phyloP scores from a whole-genome alignment of 495 filamentous ascomycete genomes.

The Barbatosphaeria neglecta region DNA sequence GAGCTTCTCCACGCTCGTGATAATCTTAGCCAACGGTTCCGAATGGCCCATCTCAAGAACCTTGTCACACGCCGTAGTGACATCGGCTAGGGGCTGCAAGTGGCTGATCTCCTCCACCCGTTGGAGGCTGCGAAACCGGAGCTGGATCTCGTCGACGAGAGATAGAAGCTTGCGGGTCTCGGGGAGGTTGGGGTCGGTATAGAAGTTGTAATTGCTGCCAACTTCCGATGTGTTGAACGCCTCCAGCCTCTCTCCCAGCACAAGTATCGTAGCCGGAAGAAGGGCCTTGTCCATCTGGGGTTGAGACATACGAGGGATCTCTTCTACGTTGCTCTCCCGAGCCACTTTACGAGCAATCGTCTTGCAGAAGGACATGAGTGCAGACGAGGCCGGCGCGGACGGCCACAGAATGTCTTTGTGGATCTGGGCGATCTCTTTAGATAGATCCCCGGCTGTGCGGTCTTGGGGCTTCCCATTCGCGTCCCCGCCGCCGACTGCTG shows the following conservation, averaged over 20 bases:
- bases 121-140: constrained; percentile 60
- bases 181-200: constrained; percentile 61
- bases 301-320: constrained; percentile 13
- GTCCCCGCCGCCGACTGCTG: constrained; percentile 10
- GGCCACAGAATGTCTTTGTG: constrained; percentile 39
- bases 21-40: constrained; percentile 76
- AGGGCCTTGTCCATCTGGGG: constrained; percentile 34
- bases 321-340: constrained; percentile 10
- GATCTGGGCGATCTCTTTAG: constrained; percentile 29
- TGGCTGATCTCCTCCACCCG: constrained; percentile 44
- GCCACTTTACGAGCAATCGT: constrained; percentile 21
- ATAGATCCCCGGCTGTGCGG: constrained; percentile 27
- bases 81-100: constrained; percentile 55
- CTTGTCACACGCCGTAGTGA: constrained; percentile 59
- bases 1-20: constrained; percentile 74
- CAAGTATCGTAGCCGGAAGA: constrained; percentile 53
- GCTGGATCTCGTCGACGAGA: constrained; percentile 52
- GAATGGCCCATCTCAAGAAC: constrained; percentile 61
- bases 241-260: constrained; percentile 46
- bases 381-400: constrained; percentile 18
- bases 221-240: constrained; percentile 31
- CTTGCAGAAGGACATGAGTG: constrained; percentile 25
- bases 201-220: constrained; percentile 66
- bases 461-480: constrained; percentile 8
- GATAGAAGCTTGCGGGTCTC: constrained; percentile 61